Base-by-base conservation (phyloP, 208 protist genomes). In the Novymonas esmeraldas region DNA sequence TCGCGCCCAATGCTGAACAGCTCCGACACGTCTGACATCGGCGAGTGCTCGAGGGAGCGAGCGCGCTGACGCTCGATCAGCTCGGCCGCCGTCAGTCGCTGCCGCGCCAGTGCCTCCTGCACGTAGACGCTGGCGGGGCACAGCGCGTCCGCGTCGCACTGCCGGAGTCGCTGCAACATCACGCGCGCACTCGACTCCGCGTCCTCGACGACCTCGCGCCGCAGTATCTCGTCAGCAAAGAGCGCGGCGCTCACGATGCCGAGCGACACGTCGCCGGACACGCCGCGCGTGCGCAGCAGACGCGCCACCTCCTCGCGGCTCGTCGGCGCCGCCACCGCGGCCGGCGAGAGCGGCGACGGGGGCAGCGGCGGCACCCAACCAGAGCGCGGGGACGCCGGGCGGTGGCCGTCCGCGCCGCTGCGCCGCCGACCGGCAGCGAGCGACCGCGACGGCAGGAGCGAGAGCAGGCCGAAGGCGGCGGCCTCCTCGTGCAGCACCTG, bases 61-160 rank as follows among this genome's bases (percentile, higher is more conserved):
- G 41, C 20, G 16, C 26, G 69, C 54, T 64, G 69, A 6, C 45
- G 45, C 1, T 61, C 54, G 22, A 63, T 28, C n/a, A 18, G 28
- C 28, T 45, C 54, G 14, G 11, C 22, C 26, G 48, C 61, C 14
- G 22, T 44, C 6, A 75, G 55, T 13, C 61, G 42, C 52, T 75
- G 69, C 34, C 60, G 61, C 28, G 69, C 69, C 33, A 75, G 45
- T 3, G 61, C 16, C 26, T 75, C 69, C 11, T 68, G 60, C 33
- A 52, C 46, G 2, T 34, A 26, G 18, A 75, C 6, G 29, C 29
- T 36, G n/a, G 14, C 54, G 2, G 61, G 61, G 10, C 31, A 52
- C 26, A 75, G n/a, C 1, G 69, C 69, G 18, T 75, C 69, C 13
- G 38, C 14, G 13, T 36, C 62, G 55, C 69, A 75, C 62, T 68